Percentiles rank a stretch among this genome's conserved stretches.
Conservation (phyloP, 2,329 filamentous ascomycete species). For the Neofusicoccum umdonicola region DNA sequence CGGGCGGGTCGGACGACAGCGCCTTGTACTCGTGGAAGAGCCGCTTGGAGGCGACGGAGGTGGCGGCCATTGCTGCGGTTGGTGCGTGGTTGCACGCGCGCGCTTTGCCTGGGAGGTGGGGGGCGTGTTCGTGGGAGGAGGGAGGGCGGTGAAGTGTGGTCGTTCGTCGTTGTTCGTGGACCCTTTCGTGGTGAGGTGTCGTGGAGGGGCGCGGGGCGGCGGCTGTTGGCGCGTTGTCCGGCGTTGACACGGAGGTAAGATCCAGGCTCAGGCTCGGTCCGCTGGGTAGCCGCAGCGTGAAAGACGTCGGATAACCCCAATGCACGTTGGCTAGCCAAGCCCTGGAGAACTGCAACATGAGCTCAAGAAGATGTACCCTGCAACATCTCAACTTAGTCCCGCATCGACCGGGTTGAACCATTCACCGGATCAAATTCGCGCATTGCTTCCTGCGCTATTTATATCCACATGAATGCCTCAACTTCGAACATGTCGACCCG, state of each 20-base stretch:
- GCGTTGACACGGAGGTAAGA: conserved; percentile 2
- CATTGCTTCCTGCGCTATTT: no score
- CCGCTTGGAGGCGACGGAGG: conserved; percentile 63
- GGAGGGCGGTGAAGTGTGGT: no score
- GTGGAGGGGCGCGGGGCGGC: background rate
- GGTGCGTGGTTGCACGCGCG: background rate
- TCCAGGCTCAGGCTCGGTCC: background rate
- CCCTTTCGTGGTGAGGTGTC: background rate
- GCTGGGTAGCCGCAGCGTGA: background rate
- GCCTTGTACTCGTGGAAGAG: conserved; percentile 96
- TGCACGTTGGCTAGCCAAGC: no score
- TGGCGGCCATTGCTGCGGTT: conserved; percentile 37
- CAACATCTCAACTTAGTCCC: no score
- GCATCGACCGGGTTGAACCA: no score
- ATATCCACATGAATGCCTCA: no score
- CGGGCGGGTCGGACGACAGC: conserved; percentile 91
- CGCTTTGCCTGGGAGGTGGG: background rate
- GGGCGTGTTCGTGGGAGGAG: background rate
- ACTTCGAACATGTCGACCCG: no score
- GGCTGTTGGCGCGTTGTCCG: background rate
- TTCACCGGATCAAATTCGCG: no score
- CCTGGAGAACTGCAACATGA: background rate
- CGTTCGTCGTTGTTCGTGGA: no score
- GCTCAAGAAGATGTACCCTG: no score
- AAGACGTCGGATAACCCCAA: no score